These are phyloP conservation scores for Bipolaris sorokiniana DNA, from an alignment of 2,329 filamentous ascomycete species.

Conservation along the genomic window DNA sequence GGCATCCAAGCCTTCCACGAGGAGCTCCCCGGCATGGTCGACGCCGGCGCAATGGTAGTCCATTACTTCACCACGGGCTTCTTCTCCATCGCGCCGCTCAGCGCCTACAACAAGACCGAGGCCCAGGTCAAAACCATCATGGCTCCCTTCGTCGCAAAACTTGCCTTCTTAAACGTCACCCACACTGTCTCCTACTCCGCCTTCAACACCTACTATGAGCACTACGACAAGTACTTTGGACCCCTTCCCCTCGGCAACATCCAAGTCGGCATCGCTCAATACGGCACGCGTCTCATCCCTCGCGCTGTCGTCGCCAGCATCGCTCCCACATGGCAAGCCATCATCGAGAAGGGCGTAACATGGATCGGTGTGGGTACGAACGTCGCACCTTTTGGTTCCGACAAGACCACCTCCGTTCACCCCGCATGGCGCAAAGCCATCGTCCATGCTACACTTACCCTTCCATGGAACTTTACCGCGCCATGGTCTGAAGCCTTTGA, in stretches of 20 bases:
- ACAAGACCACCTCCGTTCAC: slow-evolving; percentile 28
- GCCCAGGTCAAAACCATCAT: slow-evolving; percentile 23
- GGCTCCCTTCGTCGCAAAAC: slow-evolving; percentile 22
- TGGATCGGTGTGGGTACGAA: slow-evolving; percentile 29
- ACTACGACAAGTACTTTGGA: slow-evolving; percentile 32
- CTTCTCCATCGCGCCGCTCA: slow-evolving; percentile 28
- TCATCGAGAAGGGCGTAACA: slow-evolving; percentile 25
- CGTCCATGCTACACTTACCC: slow-evolving; percentile 25
- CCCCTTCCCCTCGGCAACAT: slow-evolving; percentile 30
- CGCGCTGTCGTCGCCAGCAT: slow-evolving; percentile 22
- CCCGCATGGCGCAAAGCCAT: slow-evolving; percentile 31
- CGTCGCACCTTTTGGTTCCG: slow-evolving; percentile 18
- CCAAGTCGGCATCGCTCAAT: slow-evolving; percentile 28
- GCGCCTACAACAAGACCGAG: slow-evolving; percentile 27
- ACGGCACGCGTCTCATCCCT: slow-evolving; percentile 26
- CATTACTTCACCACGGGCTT: slow-evolving; percentile 25
- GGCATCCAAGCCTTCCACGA: slow-evolving; percentile 28
- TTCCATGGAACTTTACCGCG: slow-evolving; percentile 29
- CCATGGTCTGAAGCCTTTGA: slow-evolving; percentile 25
- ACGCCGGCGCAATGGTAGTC: slow-evolving; percentile 25
- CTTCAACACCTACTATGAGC: slow-evolving; percentile 29
- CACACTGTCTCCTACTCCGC: slow-evolving; percentile 21
- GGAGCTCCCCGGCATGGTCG: slow-evolving; percentile 27
- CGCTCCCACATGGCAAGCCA: slow-evolving; percentile 20
- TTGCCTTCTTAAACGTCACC: slow-evolving; percentile 21